phyloP scores from a whole-genome alignment of 2,329 filamentous ascomycete genomes.

The Emmonsiellopsis sp. region DNA sequence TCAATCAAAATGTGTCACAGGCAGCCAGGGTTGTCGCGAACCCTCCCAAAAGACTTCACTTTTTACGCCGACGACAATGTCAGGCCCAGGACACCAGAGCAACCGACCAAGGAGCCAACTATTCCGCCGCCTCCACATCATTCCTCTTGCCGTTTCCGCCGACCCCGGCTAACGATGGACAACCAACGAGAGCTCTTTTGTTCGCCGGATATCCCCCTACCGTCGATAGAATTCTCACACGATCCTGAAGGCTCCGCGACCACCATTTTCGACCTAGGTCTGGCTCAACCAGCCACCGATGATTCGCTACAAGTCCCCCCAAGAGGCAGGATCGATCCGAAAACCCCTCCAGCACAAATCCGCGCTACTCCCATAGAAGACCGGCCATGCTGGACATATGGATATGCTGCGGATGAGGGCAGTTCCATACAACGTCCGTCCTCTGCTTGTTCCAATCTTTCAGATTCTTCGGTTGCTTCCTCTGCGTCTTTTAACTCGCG shows the following conservation, averaged over 20 bases:
- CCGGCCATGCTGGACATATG: slow-evolving; percentile 23
- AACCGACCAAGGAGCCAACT: slow-evolving; percentile 28
- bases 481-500: slow-evolving; percentile 48
- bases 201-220: slow-evolving; percentile 31
- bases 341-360: slow-evolving; percentile 39
- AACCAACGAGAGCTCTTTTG: slow-evolving; percentile 24
- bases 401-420: slow-evolving; percentile 25
- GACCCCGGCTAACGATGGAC: slow-evolving; percentile 31
- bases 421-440: slow-evolving; percentile 45
- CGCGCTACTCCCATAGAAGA: slow-evolving; percentile 28
- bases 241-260: slow-evolving; percentile 1
- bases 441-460: slow-evolving; percentile 50
- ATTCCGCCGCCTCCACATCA: slow-evolving; percentile 38
- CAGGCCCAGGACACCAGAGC: slow-evolving; percentile 36
- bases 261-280: slow-evolving; percentile 8
- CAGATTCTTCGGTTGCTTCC: slow-evolving; percentile 55
- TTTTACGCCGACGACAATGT: slow-evolving; percentile 26
- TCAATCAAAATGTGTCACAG: slow-evolving; percentile 27
- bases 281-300: slow-evolving; percentile 19
- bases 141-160: slow-evolving; percentile 33
- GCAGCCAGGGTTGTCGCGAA: slow-evolving; percentile 34
- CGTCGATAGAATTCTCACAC: slow-evolving; percentile 34
- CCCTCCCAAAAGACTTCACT: slow-evolving; percentile 40
- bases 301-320: slow-evolving; percentile 32
- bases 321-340: slow-evolving; percentile 28